phyloP scores from a whole-genome alignment of 495 filamentous ascomycete genomes.

The Xylaria scruposa region DNA sequence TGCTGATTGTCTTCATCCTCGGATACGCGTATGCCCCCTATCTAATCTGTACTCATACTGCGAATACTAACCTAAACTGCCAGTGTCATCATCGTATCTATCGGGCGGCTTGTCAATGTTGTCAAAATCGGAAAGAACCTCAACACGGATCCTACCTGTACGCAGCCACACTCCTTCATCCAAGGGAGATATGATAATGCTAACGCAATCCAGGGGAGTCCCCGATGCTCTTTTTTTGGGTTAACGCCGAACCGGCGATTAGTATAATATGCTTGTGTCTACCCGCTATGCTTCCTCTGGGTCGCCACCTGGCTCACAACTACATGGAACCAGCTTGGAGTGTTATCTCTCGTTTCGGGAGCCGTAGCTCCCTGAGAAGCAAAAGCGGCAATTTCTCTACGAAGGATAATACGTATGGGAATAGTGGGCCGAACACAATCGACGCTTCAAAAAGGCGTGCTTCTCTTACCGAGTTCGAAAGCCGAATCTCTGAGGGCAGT shows the following conservation, averaged over 20 bases:
- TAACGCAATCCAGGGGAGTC: constrained; percentile 2
- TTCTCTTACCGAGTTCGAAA: background rate
- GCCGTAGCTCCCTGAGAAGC: background rate
- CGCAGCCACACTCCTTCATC: constrained; percentile 8
- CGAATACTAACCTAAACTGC: background rate
- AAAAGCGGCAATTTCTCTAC: background rate
- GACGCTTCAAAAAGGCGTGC: constrained; percentile 1
- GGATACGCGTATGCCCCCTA: constrained; percentile 43
- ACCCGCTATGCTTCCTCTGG: constrained; percentile 25
- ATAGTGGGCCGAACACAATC: background rate
- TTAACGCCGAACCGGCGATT: constrained; percentile 15
- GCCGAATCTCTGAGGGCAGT: constrained; percentile 7
- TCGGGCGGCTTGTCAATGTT: constrained; percentile 26
- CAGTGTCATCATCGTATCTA: constrained; percentile 28
- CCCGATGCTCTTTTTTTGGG: constrained; percentile 19
- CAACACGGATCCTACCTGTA: constrained; percentile 24
- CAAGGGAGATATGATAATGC: constrained; percentile 7
- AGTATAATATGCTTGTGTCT: constrained; percentile 24
- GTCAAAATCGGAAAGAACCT: background rate
- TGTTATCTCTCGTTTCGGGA: background rate
- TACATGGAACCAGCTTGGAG: constrained; percentile 1
- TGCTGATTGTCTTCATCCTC: constrained; percentile 44
- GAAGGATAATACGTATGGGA: background rate
- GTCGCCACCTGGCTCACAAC: background rate
- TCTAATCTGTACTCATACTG: background rate